Base-by-base conservation (phyloP, 169 alveolate species). In the Plasmodium gonderi region DNA sequence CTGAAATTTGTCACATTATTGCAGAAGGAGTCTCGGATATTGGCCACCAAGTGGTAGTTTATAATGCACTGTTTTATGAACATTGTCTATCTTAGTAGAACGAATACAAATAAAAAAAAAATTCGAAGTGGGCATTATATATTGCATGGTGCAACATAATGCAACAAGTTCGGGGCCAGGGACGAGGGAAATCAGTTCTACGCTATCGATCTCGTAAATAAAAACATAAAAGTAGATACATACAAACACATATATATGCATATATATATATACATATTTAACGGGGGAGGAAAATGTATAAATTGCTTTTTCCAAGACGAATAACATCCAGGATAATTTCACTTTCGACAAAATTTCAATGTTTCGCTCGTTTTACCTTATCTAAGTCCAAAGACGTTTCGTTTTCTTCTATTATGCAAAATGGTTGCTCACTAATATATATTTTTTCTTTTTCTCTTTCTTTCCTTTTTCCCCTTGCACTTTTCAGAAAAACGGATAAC, bases 1-100 rank as follows among this genome's bases (percentile, higher is more conserved):
- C 87, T 38, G 26, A 78, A 33, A 78, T 29, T 78, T 78, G 38
- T 78, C 65, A 78, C 44, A 45, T 78, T 51, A 20, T 31, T 17
- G 29, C 74, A 20, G 6, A 78, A 40, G 47, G 40, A 33, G 65
- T 45, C 42, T 33, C 29, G 44, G 36, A 17, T 26, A 11, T 23
- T 42, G 7, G 38, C 65, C 69, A 44, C 1, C 54, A 45, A 64
- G 26, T 49, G 65, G 68, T 42, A 47, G 68, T 78, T 78, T 49
- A 45, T 20, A 29, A 78, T 45, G 65, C 44, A 51, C 74, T 36
- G 49, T 31, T 78, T 78, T 33, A 47, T 33, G 20, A 79, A 29
- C 89, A 79, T 79, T 33, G 81, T 75, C 51, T 75, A 12, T 42
- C 26, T 49, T n/a, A 49, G 6, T 31, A 9, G n/a, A 9, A n/a